Conservation (phyloP, 495 filamentous ascomycete genomes). For the Neurospora cerealis region DNA sequence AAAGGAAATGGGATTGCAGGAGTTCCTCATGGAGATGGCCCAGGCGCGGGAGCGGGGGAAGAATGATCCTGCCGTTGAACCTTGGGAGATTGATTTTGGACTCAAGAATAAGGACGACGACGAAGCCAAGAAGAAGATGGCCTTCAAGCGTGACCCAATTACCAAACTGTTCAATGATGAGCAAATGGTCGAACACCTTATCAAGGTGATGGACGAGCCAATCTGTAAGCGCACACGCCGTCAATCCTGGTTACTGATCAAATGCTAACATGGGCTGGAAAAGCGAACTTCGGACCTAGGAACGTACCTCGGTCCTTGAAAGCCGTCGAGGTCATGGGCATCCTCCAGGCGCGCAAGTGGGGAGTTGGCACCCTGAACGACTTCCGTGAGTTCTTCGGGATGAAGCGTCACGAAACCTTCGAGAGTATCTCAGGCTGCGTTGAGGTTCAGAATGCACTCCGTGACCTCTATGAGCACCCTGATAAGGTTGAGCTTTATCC, state of each 20-base stretch:
- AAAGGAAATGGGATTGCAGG: conserved; percentile 45
- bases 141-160: conserved; percentile 43
- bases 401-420: conserved; percentile 58
- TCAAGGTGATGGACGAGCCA: conserved; percentile 49
- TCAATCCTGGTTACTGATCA: conserved; percentile 44
- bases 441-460: conserved; percentile 54
- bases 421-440: conserved; percentile 66
- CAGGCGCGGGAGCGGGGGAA: conserved; percentile 44
- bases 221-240: conserved; percentile 48
- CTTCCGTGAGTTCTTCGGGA: conserved; percentile 64
- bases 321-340: conserved; percentile 65
- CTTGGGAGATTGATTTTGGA: conserved; percentile 49
- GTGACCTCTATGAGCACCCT: conserved; percentile 64
- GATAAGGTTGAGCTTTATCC: conserved; percentile 44
- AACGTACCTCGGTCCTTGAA: conserved; percentile 59
- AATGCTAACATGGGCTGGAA: conserved; percentile 44
- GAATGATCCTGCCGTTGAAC: conserved; percentile 40
- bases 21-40: conserved; percentile 44
- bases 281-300: conserved; percentile 50
- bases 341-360: conserved; percentile 68
- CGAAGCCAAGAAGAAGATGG: conserved; percentile 38
- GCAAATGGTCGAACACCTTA: conserved; percentile 51
- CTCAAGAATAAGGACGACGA: conserved; percentile 44
- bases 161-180: conserved; percentile 48
- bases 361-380: conserved; percentile 71